phyloP scores from a whole-genome alignment of 345 rosid genomes.

The Carallia pectinifolia region DNA sequence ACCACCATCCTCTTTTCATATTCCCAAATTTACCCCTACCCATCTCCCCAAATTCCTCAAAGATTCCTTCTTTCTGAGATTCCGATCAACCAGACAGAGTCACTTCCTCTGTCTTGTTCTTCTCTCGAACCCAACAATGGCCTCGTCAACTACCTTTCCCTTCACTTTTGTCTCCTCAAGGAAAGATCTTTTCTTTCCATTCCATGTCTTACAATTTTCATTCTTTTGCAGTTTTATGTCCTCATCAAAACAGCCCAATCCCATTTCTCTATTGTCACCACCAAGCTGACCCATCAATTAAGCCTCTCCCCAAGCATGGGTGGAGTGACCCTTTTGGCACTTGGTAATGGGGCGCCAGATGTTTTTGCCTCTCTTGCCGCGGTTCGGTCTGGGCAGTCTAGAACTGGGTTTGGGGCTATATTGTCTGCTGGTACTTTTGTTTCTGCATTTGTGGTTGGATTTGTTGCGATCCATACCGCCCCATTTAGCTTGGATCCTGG shows the following conservation, averaged over 20 bases:
- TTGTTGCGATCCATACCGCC: constrained; percentile 86
- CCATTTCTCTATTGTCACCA: constrained; percentile 88
- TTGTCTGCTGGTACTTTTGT: constrained; percentile 91
- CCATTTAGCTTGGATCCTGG: constrained; percentile 75
- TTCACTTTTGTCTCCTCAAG: constrained; percentile 63
- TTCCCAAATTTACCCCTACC: constrained; percentile 13
- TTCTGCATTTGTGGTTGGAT: constrained; percentile 89
- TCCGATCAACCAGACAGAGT: neutral
- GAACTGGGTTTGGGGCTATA: constrained; percentile 92
- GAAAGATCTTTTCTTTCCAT: constrained; percentile 49
- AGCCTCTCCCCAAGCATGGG: constrained; percentile 87
- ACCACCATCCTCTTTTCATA: constrained; percentile 44
- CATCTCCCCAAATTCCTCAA: constrained; percentile 30
- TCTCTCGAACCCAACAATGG: constrained; percentile 36
- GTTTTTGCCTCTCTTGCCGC: constrained; percentile 88
- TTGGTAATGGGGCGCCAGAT: constrained; percentile 96
- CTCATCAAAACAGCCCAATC: constrained; percentile 93
- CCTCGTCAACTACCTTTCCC: constrained; percentile 57
- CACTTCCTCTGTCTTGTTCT: constrained; percentile 29
- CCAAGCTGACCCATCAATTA: constrained; percentile 68
- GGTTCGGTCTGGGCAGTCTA: constrained; percentile 70
- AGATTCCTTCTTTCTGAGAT: constrained; percentile 45
- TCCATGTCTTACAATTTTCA: constrained; percentile 50
- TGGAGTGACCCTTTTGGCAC: constrained; percentile 84
- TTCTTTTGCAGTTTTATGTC: constrained; percentile 71